Conservation (phyloP, 257 asterid species). For the Solanum lycopersicoides region DNA sequence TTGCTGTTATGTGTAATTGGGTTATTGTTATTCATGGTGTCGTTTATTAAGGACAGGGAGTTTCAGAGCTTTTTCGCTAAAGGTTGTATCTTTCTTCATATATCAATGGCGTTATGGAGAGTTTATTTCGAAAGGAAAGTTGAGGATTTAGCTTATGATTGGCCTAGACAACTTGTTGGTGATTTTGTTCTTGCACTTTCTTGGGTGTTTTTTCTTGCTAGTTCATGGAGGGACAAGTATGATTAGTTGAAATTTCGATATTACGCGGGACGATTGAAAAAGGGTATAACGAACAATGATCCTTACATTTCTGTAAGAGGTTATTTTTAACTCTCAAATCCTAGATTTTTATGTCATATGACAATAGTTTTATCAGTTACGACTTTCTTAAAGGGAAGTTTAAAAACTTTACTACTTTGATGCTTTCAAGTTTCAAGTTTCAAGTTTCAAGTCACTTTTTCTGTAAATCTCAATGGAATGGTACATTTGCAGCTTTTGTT, state of each 20-base stretch:
- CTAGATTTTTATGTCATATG: too few species aligned
- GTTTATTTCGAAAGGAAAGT: conserved; percentile 52
- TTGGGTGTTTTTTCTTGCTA: conserved; percentile 56
- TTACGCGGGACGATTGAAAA: background rate
- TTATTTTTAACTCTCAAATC: background rate
- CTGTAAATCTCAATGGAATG: background rate
- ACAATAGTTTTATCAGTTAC: too few species aligned
- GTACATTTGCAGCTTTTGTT: background rate
- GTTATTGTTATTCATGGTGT: conserved; percentile 52
- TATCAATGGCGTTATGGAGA: conserved; percentile 58
- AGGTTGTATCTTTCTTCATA: conserved; percentile 45
- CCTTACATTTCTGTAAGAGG: background rate
- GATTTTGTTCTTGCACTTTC: conserved; percentile 58
- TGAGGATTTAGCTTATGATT: conserved; percentile 58
- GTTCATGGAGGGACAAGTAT: conserved; percentile 62
- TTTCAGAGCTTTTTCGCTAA: conserved; percentile 57
- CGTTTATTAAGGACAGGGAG: conserved; percentile 54
- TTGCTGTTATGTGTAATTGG: conserved; percentile 50
- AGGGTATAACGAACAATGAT: background rate
- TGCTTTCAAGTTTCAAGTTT: background rate
- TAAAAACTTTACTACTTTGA: background rate
- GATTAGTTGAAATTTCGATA: conserved; percentile 12
- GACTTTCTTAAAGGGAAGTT: too few species aligned
- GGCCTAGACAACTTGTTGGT: conserved; percentile 60
- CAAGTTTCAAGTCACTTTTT: background rate